Evolutionary conservation across 805 yeast genomes (phyloP).

Genomic region (Yamadazyma takamatsuzukensis): DNA sequence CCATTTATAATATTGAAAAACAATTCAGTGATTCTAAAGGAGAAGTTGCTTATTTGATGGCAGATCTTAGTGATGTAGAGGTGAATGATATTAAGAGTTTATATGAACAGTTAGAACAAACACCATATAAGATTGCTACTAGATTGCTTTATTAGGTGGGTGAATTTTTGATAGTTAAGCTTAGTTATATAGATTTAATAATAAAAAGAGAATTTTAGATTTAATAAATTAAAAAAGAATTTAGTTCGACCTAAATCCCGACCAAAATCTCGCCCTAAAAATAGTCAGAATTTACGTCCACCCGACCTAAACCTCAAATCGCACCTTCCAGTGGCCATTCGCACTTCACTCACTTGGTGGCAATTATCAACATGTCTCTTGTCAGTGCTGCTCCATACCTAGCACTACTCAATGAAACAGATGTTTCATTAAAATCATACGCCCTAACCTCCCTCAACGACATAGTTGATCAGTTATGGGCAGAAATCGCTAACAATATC

Average conservation of each 20-base stretch:
- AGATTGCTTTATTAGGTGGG: constrained; percentile 85
- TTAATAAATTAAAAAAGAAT: no score
- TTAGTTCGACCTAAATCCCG: no score
- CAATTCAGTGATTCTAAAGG: constrained; percentile 97
- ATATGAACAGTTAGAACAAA: constrained; percentile 80
- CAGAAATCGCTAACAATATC: constrained; percentile 90
- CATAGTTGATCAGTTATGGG: constrained; percentile 91
- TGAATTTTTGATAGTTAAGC: no score
- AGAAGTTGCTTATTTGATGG: constrained; percentile 95
- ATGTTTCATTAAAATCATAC: constrained; percentile 69
- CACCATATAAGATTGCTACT: constrained; percentile 87
- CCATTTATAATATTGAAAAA: constrained; percentile 93
- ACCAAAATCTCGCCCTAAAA: no score
- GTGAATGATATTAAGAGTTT: constrained; percentile 77
- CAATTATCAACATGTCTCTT: constrained; percentile 43
- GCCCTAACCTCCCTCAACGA: constrained; percentile 80
- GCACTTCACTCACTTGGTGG: constrained; percentile 6
- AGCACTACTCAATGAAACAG: constrained; percentile 84
- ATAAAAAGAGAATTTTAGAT: no score
- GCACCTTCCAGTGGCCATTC: background rate
- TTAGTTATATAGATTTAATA: no score
- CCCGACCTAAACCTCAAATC: no score
- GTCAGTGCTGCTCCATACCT: constrained; percentile 89
- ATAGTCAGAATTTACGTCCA: no score
- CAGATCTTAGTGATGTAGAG: constrained; percentile 87